A percentile compares a stretch with the other conserved stretches of the same genome.
Evolutionary conservation across 2,329 filamentous ascomycete species (phyloP).

Genomic region (Malbranchea zuffiana): DNA sequence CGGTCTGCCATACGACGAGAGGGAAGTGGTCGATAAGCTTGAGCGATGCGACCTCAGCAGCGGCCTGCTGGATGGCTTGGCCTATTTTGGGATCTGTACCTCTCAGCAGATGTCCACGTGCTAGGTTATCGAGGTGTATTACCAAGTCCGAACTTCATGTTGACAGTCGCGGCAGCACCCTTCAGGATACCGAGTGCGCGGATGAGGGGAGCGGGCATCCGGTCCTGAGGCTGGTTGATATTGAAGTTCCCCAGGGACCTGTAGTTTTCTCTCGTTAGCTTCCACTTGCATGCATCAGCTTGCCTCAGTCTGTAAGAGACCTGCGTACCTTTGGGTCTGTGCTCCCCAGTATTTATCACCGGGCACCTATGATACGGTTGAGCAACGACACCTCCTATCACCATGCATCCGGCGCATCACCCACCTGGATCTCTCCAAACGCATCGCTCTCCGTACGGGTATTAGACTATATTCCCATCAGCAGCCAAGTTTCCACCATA

Average conservation of each 20-base stretch:
- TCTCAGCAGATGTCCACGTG: slow-evolving; percentile 13
- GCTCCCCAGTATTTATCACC: slow-evolving; percentile 97
- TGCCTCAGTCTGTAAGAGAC: not conserved
- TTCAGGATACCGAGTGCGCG: slow-evolving; percentile 95
- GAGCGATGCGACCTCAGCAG: slow-evolving; percentile 80
- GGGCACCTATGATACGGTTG: slow-evolving; percentile 46
- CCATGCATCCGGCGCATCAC: slow-evolving; percentile 11
- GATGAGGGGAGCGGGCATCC: slow-evolving; percentile 88
- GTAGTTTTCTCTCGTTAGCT: slow-evolving; percentile 6
- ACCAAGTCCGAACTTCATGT: slow-evolving; percentile 84
- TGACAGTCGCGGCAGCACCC: slow-evolving; percentile 88
- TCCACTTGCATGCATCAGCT: slow-evolving; percentile 18
- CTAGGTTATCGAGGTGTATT: slow-evolving; percentile 17
- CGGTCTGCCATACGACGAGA: slow-evolving; percentile 98
- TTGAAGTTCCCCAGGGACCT: slow-evolving; percentile 89
- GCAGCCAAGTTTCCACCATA: not conserved
- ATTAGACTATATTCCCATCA: slow-evolving; percentile 2
- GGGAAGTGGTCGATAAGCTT: slow-evolving; percentile 97
- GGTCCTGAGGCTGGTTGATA: slow-evolving; percentile 98
- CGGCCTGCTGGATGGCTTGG: slow-evolving; percentile 87
- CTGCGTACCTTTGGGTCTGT: slow-evolving; percentile 67
- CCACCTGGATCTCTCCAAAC: slow-evolving; percentile 80
- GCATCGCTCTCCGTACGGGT: slow-evolving; percentile 89
- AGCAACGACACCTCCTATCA: not conserved
- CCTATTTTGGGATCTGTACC: slow-evolving; percentile 70